phyloP scores from a whole-genome alignment of 139 green algal genomes.

The Micractinium conductrix region DNA sequence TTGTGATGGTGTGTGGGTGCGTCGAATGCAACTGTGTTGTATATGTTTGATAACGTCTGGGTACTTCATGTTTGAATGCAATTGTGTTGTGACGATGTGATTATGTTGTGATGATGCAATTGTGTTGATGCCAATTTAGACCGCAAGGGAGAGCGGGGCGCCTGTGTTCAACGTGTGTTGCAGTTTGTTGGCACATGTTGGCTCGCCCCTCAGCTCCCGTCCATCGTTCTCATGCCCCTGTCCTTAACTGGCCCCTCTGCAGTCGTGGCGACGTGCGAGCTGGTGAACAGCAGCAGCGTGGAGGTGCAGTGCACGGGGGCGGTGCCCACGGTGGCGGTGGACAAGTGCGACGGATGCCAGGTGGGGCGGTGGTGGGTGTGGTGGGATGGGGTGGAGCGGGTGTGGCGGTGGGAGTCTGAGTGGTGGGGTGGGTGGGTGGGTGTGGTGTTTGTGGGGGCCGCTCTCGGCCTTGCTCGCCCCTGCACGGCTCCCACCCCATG shows the following conservation, averaged over 20 bases:
- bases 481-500: background rate
- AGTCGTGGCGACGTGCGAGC: constrained; percentile 82
- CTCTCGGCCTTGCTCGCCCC: background rate
- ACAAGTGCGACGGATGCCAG: constrained; percentile 92
- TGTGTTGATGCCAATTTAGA: no score
- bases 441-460: background rate
- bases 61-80: no score
- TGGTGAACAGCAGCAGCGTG: constrained; percentile 87
- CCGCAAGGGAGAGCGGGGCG: no score
- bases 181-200: no score
- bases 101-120: no score
- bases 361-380: constrained; percentile 33
- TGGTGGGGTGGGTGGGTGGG: background rate
- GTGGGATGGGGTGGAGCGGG: background rate
- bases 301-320: constrained; percentile 82
- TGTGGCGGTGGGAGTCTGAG: background rate
- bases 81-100: no score
- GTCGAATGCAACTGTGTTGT: no score
- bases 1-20: no score
- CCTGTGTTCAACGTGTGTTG: no score
- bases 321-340: constrained; percentile 86
- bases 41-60: no score
- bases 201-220: no score
- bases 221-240: no score
- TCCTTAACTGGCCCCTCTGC: background rate